Evolutionary conservation across 441 rosid species (phyloP).

Genomic region (Isatis lusitanica): DNA sequence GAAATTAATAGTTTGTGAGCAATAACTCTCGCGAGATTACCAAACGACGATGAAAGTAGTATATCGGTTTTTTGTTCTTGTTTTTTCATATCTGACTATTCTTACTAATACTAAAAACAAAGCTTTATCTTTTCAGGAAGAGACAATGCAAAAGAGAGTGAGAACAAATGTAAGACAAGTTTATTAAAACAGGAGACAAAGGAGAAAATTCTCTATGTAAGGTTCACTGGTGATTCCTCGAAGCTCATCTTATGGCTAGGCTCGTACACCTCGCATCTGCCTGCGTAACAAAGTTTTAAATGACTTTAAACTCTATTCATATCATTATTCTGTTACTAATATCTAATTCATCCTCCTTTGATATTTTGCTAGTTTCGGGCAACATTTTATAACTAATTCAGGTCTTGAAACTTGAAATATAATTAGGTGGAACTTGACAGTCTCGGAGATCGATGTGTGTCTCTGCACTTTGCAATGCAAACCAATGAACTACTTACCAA

Average conservation of each 20-base stretch:
- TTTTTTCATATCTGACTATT: conserved; percentile 1
- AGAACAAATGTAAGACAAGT: background rate
- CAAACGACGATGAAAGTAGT: background rate
- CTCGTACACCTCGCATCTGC: conserved; percentile 12
- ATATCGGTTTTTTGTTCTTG: background rate
- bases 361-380: no score
- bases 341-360: background rate
- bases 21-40: background rate
- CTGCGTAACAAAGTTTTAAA: background rate
- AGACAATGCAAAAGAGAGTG: background rate
- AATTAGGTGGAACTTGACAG: background rate
- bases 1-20: background rate
- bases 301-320: background rate
- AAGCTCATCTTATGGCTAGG: conserved; percentile 7
- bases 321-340: background rate
- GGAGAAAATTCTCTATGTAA: conserved; percentile 5
- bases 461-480: background rate
- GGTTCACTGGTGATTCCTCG: background rate
- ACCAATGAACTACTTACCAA: conserved; percentile 13
- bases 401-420: background rate
- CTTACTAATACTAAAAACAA: background rate
- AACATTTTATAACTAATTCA: background rate
- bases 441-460: background rate
- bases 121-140: background rate
- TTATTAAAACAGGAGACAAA: background rate